Evolutionary conservation across 441 rosid species (phyloP), one percentile per base, ranked within the genome.

Genomic region (Francoa sonchifolia): DNA sequence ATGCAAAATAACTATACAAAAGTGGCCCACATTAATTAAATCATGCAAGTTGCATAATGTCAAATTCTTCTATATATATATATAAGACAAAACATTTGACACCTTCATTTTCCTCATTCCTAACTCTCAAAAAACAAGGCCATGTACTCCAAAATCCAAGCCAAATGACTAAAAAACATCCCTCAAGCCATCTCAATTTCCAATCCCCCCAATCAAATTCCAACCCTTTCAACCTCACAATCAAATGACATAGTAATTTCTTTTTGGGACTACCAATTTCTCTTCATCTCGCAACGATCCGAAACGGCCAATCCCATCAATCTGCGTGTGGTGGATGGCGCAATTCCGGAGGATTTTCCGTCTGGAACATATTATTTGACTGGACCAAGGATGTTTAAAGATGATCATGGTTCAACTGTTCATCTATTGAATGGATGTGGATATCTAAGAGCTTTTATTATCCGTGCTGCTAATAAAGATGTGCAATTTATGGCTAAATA

Each of bases 371-470:
- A 88, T 54, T 88, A 81, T 61, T 57, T 88, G 3, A 48, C 84
- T 33, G 95, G 97, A 3, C 97, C 95, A 1, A 93, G 97, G 6
- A 57, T 88, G 1, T 88, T 88, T 46, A 44, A 71, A 1, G 95
- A 88, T 18, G 97, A 88, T 41, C 73, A 88, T 7, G 97, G 97
- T 7, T 88, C 97, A n/a, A 74, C 89, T 0, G 97, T 88, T 36
- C 95, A 83, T 49, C 97, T 95, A 1, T 41, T 88, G 10, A 93
- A 88, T 39, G 95, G 95, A 6, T 95, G 83, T 7, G 95, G 97
- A 2, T 88, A 88, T 48, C 73, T 88, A 9, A 69, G 95, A 47
- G 79, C 95, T 12, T 88, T 88, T 45, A 46, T 28, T 4, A 43
- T 83, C 3, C 64, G 70, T 39, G 89, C 78, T 3, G 55, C 26